Evolutionary conservation across 108 stramenopile species (phyloP), one percentile per base, ranked within the genome.

Genomic region (Fistulifera pelliculosa): DNA sequence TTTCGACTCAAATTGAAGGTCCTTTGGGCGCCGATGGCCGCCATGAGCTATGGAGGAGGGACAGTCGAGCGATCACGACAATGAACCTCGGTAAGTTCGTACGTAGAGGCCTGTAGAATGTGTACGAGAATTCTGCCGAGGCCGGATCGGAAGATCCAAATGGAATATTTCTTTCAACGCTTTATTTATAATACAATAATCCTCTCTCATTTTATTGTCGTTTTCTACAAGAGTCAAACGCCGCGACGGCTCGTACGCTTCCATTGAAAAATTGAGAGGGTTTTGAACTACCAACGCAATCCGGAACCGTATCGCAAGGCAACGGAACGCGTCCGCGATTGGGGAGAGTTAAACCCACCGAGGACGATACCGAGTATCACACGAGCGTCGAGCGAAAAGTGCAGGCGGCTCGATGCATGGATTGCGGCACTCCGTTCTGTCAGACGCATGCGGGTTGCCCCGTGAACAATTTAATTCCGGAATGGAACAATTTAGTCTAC

Each of bases 351-450:
- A 58, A 97, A 97, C 68, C 90, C 16, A 69, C 65, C 17, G 83
- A 82, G 31, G 84, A 74, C 14, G 80, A 90, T 38, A 73, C 71
- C 6, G 69, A 74, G 14, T 59, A 76, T 22, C 94, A 94, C 80
- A 83, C 94, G 14, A 70, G 54, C 26, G 66, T 90, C 23, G 96
- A 97, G 69, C 85, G 90, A 12, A 95, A 91, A 56, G 92, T 95
- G 21, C 93, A 90, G 70, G 86, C 88, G 5, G 87, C 93, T 8
- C 87, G 96, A 16, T 97, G 96, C 79, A 97, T 97, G 96, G 94
- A 97, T 70, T 97, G 96, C 66, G 96, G 96, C 19, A 97, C 96
- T 0, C 96, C 96, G 19, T 97, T 97, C 66, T 97, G 96, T 70
- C 93, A 94, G 72, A 97, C 96, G 28, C 90, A 97, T 66, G 85